These are phyloP conservation scores for Talaromyces sp. DNA, from an alignment of 2,329 filamentous ascomycete species.

Conservation along the genomic window DNA sequence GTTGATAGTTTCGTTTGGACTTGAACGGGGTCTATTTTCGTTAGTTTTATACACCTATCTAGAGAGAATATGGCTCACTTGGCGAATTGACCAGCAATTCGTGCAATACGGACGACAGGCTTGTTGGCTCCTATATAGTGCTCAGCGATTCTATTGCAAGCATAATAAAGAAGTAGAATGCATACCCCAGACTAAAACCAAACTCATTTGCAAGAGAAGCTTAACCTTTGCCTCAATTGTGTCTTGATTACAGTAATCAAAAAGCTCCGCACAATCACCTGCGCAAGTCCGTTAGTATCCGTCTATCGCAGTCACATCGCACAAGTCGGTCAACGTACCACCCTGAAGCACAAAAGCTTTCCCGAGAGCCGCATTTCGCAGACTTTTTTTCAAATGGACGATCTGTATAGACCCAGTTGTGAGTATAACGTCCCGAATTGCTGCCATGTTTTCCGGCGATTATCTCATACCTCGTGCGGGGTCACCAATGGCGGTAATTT, in stretches of 20 bases:
- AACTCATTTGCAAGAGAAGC: slow-evolving; percentile 91
- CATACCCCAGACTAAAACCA: slow-evolving; percentile 83
- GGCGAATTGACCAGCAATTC: slow-evolving; percentile 96
- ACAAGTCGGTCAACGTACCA: slow-evolving; percentile 47
- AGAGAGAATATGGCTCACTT: slow-evolving; percentile 51
- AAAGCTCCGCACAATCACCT: slow-evolving; percentile 89
- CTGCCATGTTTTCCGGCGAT: background rate
- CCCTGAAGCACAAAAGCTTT: slow-evolving; percentile 94
- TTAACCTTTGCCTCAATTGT: slow-evolving; percentile 97
- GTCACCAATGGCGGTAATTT: slow-evolving; percentile 50
- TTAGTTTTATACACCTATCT: slow-evolving; percentile 2
- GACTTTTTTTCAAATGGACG: slow-evolving; percentile 69
- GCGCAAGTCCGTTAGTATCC: background rate
- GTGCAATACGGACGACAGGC: slow-evolving; percentile 87
- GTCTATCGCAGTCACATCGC: background rate
- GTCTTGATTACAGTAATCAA: slow-evolving; percentile 88
- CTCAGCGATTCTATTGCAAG: background rate
- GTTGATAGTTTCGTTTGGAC: slow-evolving; percentile 76
- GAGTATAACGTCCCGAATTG: background rate
- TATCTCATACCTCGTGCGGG: slow-evolving; percentile 40
- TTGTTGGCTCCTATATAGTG: slow-evolving; percentile 55
- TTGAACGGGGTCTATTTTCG: slow-evolving; percentile 66
- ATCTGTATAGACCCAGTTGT: slow-evolving; percentile 50
- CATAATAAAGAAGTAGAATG: slow-evolving; percentile 35
- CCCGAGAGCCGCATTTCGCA: slow-evolving; percentile 83